A percentile compares a stretch with the other conserved stretches of the same genome.
phyloP scores from a whole-genome alignment of 306 rosid genomes.

The Corylus americana region DNA sequence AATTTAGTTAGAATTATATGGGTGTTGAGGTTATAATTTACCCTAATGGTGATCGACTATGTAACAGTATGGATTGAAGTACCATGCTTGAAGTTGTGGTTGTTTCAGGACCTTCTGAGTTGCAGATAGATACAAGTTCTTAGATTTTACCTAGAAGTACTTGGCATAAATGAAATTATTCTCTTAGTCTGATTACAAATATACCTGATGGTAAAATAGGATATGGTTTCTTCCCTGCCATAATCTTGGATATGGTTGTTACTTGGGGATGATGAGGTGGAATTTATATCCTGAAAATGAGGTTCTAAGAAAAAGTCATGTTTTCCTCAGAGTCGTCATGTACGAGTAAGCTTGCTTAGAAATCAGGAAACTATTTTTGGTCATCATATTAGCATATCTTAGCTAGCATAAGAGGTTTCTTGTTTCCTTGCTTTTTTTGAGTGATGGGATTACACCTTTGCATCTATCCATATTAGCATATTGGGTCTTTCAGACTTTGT shows the following conservation, averaged over 20 bases:
- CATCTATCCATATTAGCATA: background rate
- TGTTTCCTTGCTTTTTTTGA: background rate
- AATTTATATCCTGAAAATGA: background rate
- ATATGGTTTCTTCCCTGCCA: background rate
- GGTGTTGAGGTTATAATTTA: background rate
- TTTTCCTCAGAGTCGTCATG: background rate
- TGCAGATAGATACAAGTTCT: background rate
- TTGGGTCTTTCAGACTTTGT: background rate
- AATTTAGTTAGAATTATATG: background rate
- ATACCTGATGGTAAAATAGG: background rate
- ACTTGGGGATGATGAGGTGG: conserved; percentile 5
- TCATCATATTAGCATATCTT: background rate
- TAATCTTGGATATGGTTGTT: background rate
- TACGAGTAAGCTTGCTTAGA: background rate
- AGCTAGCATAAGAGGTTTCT: background rate
- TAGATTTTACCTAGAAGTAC: background rate
- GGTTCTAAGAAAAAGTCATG: background rate
- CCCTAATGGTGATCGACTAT: background rate
- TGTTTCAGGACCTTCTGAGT: background rate
- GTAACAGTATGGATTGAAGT: background rate
- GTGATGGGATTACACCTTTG: background rate
- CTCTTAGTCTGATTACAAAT: no score
- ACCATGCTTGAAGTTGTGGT: conserved; percentile 1
- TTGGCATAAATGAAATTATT: background rate
- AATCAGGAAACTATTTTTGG: background rate